Evolutionary conservation across 129 eudicot species (phyloP).

Genomic region (Heracleum sosnowskyi): DNA sequence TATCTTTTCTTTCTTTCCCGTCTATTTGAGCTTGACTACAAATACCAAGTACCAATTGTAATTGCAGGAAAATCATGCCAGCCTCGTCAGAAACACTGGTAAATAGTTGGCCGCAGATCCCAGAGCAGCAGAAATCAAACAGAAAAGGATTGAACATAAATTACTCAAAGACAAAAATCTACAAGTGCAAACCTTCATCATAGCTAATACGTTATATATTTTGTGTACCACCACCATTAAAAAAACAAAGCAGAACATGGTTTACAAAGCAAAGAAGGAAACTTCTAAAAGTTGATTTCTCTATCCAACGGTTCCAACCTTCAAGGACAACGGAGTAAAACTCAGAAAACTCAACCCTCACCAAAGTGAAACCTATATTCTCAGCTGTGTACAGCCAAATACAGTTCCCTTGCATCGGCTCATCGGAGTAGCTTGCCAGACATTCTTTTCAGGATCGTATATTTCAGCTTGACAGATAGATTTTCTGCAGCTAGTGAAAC

Average conservation of each 20-base stretch:
- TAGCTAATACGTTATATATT: background rate
- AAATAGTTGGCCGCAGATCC: background rate
- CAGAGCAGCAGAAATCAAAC: background rate
- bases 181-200: background rate
- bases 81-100: no score
- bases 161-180: background rate
- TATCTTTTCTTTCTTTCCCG: no score
- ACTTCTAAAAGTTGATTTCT: background rate
- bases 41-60: no score
- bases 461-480: slow-evolving; percentile 76
- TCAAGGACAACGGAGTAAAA: slow-evolving; percentile 16
- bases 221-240: background rate
- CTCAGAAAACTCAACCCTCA: background rate
- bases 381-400: slow-evolving; percentile 78
- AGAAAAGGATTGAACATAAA: background rate
- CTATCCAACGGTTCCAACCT: background rate
- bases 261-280: slow-evolving; percentile 5
- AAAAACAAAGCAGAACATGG: background rate
- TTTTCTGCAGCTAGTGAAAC: slow-evolving; percentile 77
- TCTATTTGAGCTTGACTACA: no score
- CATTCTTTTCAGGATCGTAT: slow-evolving; percentile 76
- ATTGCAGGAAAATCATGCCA: no score
- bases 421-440: slow-evolving; percentile 80
- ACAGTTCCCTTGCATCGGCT: slow-evolving; percentile 69
- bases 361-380: slow-evolving; percentile 39